phyloP scores from a whole-genome alignment of 164 flowering plant species.

The Vitis rupestris region DNA sequence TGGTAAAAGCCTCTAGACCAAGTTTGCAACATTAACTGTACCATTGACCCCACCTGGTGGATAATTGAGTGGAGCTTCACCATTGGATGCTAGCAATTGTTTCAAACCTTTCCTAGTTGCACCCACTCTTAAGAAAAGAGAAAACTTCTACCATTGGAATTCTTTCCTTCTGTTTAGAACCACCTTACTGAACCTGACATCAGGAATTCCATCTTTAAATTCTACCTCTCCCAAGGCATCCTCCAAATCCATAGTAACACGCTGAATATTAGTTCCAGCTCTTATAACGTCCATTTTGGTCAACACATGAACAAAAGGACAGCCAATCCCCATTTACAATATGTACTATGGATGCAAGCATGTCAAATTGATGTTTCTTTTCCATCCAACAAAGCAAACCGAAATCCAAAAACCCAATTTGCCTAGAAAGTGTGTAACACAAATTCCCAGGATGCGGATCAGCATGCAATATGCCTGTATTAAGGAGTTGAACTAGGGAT shows the following conservation, averaged over 20 bases:
- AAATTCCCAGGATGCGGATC: conserved; percentile 99
- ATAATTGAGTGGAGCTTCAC: conserved; percentile 20
- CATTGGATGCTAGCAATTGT: conserved; percentile 11
- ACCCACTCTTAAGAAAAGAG: conserved; percentile 70
- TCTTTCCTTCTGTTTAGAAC: conserved; percentile 71
- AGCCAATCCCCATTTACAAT: conserved; percentile 95
- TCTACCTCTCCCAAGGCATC: conserved; percentile 78
- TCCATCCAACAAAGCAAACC: conserved; percentile 95
- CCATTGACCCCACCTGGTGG: conserved; percentile 23
- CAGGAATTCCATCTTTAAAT: conserved; percentile 79
- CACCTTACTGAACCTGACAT: conserved; percentile 94
- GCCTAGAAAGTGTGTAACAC: conserved; percentile 69
- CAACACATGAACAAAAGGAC: conserved; percentile 67
- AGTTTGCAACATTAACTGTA: conserved; percentile 48
- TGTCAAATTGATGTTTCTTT: conserved; percentile 84
- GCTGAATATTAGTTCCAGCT: conserved; percentile 70
- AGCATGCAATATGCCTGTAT: conserved; percentile 95
- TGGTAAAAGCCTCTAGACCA: conserved; percentile 64
- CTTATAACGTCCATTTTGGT: conserved; percentile 83
- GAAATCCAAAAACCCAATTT: conserved; percentile 95
- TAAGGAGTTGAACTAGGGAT: conserved; percentile 85
- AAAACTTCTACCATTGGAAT: conserved; percentile 77
- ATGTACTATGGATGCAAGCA: conserved; percentile 91
- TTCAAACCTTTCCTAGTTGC: conserved; percentile 57
- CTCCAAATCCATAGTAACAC: conserved; percentile 87